phyloP scores from a whole-genome alignment of 441 rosid species.

The Euphorbia celastroides region DNA sequence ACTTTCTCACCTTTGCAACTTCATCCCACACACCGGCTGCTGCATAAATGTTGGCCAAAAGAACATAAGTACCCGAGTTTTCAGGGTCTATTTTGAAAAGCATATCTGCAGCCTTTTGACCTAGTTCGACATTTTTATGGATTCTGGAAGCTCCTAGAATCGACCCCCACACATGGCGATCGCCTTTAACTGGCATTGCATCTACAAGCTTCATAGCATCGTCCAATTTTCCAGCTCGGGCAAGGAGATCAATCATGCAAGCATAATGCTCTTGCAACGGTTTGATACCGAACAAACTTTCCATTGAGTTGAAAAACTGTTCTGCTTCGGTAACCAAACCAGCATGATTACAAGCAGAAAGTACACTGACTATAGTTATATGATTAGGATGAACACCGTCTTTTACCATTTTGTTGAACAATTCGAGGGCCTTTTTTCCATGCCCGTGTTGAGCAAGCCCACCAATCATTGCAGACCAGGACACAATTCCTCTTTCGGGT shows the following conservation, averaged over 20 bases:
- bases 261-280: conserved; percentile 63
- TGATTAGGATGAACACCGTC: conserved; percentile 48
- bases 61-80: conserved; percentile 58
- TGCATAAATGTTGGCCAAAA: conserved; percentile 61
- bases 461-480: conserved; percentile 68
- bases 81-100: conserved; percentile 54
- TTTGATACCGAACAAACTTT: conserved; percentile 34
- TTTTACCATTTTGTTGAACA: conserved; percentile 51
- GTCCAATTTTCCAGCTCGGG: conserved; percentile 52
- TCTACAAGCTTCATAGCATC: conserved; percentile 53
- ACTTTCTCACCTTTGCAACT: conserved; percentile 46
- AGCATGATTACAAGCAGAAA: conserved; percentile 66
- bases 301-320: conserved; percentile 46
- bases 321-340: conserved; percentile 58
- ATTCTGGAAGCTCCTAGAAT: conserved; percentile 67
- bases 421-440: conserved; percentile 46
- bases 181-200: conserved; percentile 51
- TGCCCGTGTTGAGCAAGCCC: conserved; percentile 73
- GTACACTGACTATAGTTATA: conserved; percentile 57
- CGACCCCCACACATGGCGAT: conserved; percentile 59
- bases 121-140: conserved; percentile 58
- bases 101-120: conserved; percentile 52
- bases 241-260: conserved; percentile 68
- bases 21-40: conserved; percentile 56
- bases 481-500: conserved; percentile 53